Conservation (phyloP, 2,329 filamentous ascomycete species). For the Talaromyces sp. region DNA sequence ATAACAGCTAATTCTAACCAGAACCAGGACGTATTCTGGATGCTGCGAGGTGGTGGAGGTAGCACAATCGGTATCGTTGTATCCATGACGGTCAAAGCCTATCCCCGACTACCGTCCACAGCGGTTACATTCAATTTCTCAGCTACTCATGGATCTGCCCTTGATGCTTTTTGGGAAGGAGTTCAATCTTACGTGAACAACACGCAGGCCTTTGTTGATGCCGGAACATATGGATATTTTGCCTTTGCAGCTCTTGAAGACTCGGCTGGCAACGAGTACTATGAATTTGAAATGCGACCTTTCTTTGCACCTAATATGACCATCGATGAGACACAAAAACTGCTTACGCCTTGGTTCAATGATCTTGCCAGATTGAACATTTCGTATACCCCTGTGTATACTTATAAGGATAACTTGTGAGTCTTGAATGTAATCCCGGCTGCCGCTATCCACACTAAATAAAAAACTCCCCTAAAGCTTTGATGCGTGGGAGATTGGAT, state of each 20-base stretch:
- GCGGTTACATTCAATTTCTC: conserved; percentile 1
- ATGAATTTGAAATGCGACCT: conserved; percentile 28
- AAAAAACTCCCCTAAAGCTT: conserved; percentile 20
- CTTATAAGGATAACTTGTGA: conserved; percentile 25
- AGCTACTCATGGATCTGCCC: not conserved
- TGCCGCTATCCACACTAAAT: not conserved
- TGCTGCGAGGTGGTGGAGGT: conserved; percentile 57
- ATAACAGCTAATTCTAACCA: conserved; percentile 47
- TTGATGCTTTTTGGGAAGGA: conserved; percentile 7
- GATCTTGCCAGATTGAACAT: conserved; percentile 22
- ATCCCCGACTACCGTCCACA: conserved; percentile 35
- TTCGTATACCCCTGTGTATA: conserved; percentile 23
- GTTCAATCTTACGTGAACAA: not conserved
- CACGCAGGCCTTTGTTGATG: not conserved
- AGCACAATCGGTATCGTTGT: conserved; percentile 50
- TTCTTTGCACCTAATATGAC: conserved; percentile 26
- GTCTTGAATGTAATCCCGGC: conserved; percentile 9
- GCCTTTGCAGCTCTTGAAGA: conserved; percentile 18
- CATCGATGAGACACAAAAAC: conserved; percentile 21
- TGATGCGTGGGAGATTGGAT: conserved; percentile 22
- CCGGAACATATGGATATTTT: conserved; percentile 10
- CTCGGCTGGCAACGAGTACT: conserved; percentile 23
- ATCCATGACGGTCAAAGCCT: conserved; percentile 54
- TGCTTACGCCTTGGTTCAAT: conserved; percentile 25
- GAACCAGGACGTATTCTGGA: conserved; percentile 63